Conservation (phyloP, 2,329 filamentous ascomycete species). For the Chaetomium strumarium region DNA sequence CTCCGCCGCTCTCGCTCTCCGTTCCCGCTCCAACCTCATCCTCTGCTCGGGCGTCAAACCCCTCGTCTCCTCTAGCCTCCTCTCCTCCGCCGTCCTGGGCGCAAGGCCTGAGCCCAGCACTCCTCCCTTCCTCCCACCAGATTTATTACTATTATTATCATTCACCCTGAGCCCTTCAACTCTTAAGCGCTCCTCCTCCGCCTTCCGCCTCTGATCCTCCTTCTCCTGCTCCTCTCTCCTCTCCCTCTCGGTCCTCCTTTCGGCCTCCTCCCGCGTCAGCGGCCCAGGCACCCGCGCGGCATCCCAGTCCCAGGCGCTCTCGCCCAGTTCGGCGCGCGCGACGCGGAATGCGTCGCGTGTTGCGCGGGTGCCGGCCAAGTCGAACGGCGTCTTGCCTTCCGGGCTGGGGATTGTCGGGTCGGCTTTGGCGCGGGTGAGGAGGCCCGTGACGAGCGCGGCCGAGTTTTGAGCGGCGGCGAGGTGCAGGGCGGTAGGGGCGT, state of each 20-base stretch:
- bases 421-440: constrained; percentile 68
- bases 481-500: constrained; percentile 79
- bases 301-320: constrained; percentile 73
- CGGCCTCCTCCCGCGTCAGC: constrained; percentile 65
- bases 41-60: constrained; percentile 86
- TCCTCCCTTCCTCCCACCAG: constrained; percentile 39
- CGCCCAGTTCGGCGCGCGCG: constrained; percentile 75
- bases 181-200: constrained; percentile 67
- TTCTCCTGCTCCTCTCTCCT: constrained; percentile 59
- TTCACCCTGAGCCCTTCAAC: constrained; percentile 55
- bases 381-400: constrained; percentile 81
- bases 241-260: constrained; percentile 63
- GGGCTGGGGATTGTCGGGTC: constrained; percentile 65
- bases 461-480: constrained; percentile 78
- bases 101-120: constrained; percentile 48
- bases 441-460: constrained; percentile 66
- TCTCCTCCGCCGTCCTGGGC: constrained; percentile 72
- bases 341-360: constrained; percentile 91
- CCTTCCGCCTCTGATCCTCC: constrained; percentile 65
- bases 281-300: constrained; percentile 64
- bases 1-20: constrained; percentile 85
- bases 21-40: constrained; percentile 76
- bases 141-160: constrained; percentile 29
- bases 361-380: constrained; percentile 75
- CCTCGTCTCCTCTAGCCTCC: constrained; percentile 73